Evolutionary conservation across 225 moss, liverwort and hornwort genomes (phyloP), one percentile per base, ranked within the genome.

Genomic region (Ulota crispa): DNA sequence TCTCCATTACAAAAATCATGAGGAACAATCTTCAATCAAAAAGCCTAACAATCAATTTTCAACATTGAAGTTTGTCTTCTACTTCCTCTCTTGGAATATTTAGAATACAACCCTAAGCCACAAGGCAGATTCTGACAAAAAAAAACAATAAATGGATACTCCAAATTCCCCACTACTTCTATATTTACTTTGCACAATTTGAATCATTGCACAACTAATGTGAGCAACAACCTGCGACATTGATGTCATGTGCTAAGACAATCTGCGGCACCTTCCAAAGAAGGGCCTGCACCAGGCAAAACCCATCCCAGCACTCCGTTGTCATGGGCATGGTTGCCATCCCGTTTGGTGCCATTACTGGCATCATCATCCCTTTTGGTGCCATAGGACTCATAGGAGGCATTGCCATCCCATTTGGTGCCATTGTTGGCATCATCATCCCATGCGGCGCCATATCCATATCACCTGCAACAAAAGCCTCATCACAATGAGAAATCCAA

Each of bases 231-330:
- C 94, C 90, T 60, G 88, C 64, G 8, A 95, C 81, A 15, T 87
- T 80, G 31, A 95, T 86, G 64, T 93, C 89, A 31, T 75, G 85
- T 3, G 79, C 72, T 36, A 95, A 21, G 24, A 92, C 79, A 81
- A 95, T 94, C 23, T 91, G 86, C 11, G 86, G 78, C 27, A 78
- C 90, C 59, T 79, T 86, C 54, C 84, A 83, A 31, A 95, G 81
- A 24, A 95, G 82, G 50, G 94, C 92, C 72, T 94, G 90, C 30
- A 94, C 94, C 3, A 95, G 80, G 62, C 92, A 78, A 14, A 91
- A 63, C 2, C 77, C 85, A 78, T 91, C 89, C 30, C 50, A 87
- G 28, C 88, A 95, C 86, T 76, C 61, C 0, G 21, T 59, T 24
- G 76, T 77, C 26, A 15, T 14, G 1, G 80, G 34, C 77, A 65